Conservation (phyloP, 345 rosid species). For the Toxicodendron radicans region DNA sequence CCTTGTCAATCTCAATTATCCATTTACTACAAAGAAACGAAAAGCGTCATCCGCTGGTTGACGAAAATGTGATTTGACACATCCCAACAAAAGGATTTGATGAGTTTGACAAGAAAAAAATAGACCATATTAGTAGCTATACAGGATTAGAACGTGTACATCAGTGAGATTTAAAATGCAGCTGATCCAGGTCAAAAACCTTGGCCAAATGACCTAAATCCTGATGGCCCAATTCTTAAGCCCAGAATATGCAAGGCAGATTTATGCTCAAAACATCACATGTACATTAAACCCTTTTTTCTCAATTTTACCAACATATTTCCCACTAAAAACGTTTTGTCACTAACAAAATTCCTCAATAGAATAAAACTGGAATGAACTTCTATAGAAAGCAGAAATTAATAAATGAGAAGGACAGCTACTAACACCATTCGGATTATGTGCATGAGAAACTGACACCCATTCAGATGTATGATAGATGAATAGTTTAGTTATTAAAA, state of each 20-base stretch:
- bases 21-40: background rate
- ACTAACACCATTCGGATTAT: no score
- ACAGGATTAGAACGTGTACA: background rate
- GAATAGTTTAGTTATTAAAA: background rate
- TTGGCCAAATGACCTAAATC: background rate
- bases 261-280: background rate
- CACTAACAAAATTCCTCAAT: background rate
- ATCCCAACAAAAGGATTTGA: background rate
- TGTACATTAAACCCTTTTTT: background rate
- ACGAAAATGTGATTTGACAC: background rate
- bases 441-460: background rate
- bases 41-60: background rate
- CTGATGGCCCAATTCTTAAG: background rate
- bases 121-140: background rate
- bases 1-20: background rate
- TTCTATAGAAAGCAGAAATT: background rate
- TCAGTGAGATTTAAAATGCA: background rate
- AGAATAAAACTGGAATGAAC: background rate
- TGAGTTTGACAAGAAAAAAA: background rate
- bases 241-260: background rate
- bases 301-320: background rate
- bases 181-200: background rate
- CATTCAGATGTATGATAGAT: background rate
- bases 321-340: background rate
- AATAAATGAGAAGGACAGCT: background rate